Evolutionary conservation across 1,139 yeast genomes (phyloP), one percentile per base, ranked within the genome.

Genomic region (Lodderomyces parapsilosis): DNA sequence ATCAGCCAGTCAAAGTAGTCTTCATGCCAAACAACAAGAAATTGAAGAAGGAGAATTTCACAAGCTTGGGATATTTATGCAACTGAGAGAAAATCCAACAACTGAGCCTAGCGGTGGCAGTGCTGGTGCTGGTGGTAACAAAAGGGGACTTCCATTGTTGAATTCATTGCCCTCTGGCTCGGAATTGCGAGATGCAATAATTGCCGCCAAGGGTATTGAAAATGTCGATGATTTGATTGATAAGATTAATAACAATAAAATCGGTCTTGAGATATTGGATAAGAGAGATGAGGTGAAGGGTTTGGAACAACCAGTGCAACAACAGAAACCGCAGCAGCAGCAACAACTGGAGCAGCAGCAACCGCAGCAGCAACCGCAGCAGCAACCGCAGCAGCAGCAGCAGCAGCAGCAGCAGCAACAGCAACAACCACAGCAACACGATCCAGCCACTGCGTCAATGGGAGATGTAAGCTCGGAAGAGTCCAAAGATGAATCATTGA

Each of bases 11-110:
- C 85, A 79, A 50, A 81, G 88, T 0, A 81, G 87, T 0, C 56
- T 78, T 6, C 81, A 81, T 52, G 86, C 90, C 17, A 85, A 81
- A 58, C 80, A 77, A 51, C 89, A 85, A 59, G 96, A 89, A 56
- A 81, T 83, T 49, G 97, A 90, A 62, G 97, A 90, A 69, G 97
- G 96, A 51, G 96, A 87, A 56, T 74, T 89, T 49, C 96, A 88
- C 63, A 81, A 86, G 62, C 80, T 88, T 80, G 95, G 95, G 13
- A 79, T 77, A 55, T 83, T 80, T 55, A 81, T 84, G 53, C 86
- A 83, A 56, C 86, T 80, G 57, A 76, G 81, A 48, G 55, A 60
- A 43, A 44, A 45, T n/a, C 33, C 28, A 18, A 14, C 40, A 11
- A 18, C n/a, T n/a, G 28, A 15, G 25, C 24, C 18, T n/a, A n/a